These are phyloP conservation scores for Haplosporangium sp. DNA, from an alignment of 371 early-diverging fungal genomes.

Conservation along the genomic window DNA sequence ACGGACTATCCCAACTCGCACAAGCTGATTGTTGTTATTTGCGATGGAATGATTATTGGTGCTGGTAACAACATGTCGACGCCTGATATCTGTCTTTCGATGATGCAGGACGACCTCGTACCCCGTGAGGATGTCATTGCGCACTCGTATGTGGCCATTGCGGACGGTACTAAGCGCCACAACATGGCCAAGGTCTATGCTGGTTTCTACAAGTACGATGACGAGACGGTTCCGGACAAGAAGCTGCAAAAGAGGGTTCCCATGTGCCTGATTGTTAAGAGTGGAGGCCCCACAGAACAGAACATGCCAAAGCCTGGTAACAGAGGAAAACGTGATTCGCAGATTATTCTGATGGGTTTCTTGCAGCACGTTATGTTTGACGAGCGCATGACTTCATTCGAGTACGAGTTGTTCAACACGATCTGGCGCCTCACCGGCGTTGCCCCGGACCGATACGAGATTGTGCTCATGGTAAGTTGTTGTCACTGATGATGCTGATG, in stretches of 20 bases:
- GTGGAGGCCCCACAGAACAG: slow-evolving; percentile 89
- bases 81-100: slow-evolving; percentile 84
- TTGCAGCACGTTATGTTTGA: slow-evolving; percentile 94
- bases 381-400: slow-evolving; percentile 95
- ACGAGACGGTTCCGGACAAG: slow-evolving; percentile 62
- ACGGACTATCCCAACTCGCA: slow-evolving; percentile 94
- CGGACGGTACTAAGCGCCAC: slow-evolving; percentile 91
- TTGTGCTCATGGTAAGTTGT: slow-evolving; percentile 86
- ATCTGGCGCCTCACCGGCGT: slow-evolving; percentile 88
- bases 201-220: slow-evolving; percentile 85
- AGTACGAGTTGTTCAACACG: slow-evolving; percentile 93
- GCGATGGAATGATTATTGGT: slow-evolving; percentile 90
- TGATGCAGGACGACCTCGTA: slow-evolving; percentile 84
- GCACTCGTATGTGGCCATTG: slow-evolving; percentile 92
- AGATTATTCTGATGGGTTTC: slow-evolving; percentile 98
- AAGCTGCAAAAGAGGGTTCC: slow-evolving; percentile 76
- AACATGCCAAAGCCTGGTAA: slow-evolving; percentile 89
- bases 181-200: slow-evolving; percentile 97
- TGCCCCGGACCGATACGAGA: slow-evolving; percentile 86
- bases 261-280: slow-evolving; percentile 93
- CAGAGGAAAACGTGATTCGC: slow-evolving; percentile 99
- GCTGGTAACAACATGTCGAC: slow-evolving; percentile 82
- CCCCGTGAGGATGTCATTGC: slow-evolving; percentile 74
- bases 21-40: slow-evolving; percentile 92
- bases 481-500: neutral